phyloP scores from a whole-genome alignment of 345 rosid species.

The Salix dunnii region DNA sequence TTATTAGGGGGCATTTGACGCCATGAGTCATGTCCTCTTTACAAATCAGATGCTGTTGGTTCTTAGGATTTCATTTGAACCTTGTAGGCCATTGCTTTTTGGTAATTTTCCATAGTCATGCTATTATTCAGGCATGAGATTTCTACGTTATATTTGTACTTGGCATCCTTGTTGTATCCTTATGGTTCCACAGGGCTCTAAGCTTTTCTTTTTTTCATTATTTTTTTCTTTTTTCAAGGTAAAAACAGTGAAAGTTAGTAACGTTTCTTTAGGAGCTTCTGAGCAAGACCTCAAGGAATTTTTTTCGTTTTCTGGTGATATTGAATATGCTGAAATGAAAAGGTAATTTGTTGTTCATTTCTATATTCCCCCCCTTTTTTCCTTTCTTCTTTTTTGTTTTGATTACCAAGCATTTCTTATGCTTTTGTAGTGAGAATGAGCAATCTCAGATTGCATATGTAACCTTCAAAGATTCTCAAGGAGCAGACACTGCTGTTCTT shows the following conservation, averaged over 20 bases:
- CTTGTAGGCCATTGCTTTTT: not conserved
- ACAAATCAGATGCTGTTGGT: not conserved
- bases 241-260: conserved; percentile 71
- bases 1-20: not conserved
- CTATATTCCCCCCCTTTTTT: not conserved
- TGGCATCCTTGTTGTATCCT: not conserved
- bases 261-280: conserved; percentile 65
- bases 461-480: conserved; percentile 82
- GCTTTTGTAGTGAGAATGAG: conserved; percentile 56
- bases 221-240: conserved; percentile 27
- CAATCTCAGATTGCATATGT: conserved; percentile 66
- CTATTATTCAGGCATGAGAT: not conserved
- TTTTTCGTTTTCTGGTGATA: conserved; percentile 89
- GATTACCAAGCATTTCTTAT: conserved; percentile 13
- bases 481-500: conserved; percentile 87
- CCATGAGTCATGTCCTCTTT: not conserved
- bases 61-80: not conserved
- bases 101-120: not conserved
- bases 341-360: conserved; percentile 35
- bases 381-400: not conserved
- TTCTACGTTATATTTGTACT: not conserved
- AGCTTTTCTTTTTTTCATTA: not conserved
- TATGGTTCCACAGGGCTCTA: not conserved
- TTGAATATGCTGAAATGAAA: conserved; percentile 58
- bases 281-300: conserved; percentile 84